A percentile compares a stretch with the other conserved stretches of the same genome.
Evolutionary conservation across 75 land plant genomes (phyloP).

Genomic region (Chamaecyparis obtusa): DNA sequence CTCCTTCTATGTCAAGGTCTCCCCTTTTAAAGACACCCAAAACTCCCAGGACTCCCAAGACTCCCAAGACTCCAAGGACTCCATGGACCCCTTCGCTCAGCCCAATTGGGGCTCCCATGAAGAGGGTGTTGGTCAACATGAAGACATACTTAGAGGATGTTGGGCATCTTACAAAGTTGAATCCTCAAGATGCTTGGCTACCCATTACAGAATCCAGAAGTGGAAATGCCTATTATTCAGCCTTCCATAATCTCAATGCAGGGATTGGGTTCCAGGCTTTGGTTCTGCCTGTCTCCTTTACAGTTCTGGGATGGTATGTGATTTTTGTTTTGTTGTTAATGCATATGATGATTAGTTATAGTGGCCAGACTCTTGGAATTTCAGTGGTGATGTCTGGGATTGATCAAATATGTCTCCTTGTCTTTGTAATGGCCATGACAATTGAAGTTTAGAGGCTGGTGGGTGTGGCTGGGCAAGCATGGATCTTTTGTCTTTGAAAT

Average conservation of each 20-base stretch:
- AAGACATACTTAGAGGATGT: constrained; percentile 81
- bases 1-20: constrained; percentile 27
- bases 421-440: background rate
- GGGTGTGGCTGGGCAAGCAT: background rate
- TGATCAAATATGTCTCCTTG: background rate
- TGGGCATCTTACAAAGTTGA: constrained; percentile 85
- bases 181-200: constrained; percentile 89
- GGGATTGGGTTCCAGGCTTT: constrained; percentile 91
- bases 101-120: constrained; percentile 72
- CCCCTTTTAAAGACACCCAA: constrained; percentile 15
- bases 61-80: constrained; percentile 45
- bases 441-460: background rate
- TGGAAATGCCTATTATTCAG: constrained; percentile 86
- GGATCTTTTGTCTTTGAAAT: background rate
- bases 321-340: background rate
- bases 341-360: background rate
- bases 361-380: constrained; percentile 2
- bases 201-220: constrained; percentile 94
- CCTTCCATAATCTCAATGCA: constrained; percentile 87
- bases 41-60: constrained; percentile 10
- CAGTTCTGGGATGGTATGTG: constrained; percentile 86
- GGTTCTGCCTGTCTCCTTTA: constrained; percentile 78
- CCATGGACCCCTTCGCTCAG: constrained; percentile 42
- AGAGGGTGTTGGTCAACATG: constrained; percentile 66
- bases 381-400: background rate